Percentiles rank a stretch among this genome's conserved stretches.
These are phyloP conservation scores for Anthoceros angustus DNA, from an alignment of 225 moss, liverwort and hornwort species.

Conservation along the genomic window DNA sequence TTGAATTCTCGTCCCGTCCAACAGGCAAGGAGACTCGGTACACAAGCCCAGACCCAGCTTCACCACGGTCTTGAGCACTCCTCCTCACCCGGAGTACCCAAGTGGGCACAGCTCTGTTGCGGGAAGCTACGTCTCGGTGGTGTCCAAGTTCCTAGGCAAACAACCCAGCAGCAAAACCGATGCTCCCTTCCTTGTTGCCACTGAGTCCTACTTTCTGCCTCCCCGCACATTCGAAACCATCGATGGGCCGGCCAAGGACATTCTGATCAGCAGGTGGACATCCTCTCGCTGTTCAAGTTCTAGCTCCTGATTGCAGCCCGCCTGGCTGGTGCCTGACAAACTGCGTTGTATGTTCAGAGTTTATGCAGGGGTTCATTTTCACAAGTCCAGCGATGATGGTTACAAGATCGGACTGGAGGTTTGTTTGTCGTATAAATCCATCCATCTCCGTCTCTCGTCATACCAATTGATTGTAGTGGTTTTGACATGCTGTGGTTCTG, in stretches of 20 bases:
- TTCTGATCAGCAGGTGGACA: constrained; percentile 53
- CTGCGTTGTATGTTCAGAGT: constrained; percentile 19
- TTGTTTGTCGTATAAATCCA: background rate
- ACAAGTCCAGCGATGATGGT: constrained; percentile 24
- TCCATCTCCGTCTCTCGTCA: background rate
- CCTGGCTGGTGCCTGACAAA: background rate
- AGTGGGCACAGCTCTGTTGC: constrained; percentile 56
- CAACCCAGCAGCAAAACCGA: constrained; percentile 8
- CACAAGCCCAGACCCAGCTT: constrained; percentile 31
- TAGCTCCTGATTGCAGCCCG: background rate
- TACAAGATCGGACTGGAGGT: constrained; percentile 17
- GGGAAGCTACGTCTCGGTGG: constrained; percentile 38
- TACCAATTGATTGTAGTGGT: background rate
- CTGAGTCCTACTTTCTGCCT: constrained; percentile 50
- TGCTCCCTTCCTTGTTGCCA: constrained; percentile 24
- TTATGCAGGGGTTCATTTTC: constrained; percentile 65
- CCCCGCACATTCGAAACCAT: constrained; percentile 29
- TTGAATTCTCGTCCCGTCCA: too few relatives aligned
- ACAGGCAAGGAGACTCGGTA: constrained; percentile 50
- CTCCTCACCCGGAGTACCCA: constrained; percentile 64
- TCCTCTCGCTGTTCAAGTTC: background rate
- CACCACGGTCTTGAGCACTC: constrained; percentile 27
- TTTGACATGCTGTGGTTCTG: background rate
- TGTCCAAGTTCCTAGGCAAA: constrained; percentile 36
- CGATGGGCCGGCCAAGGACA: constrained; percentile 18